These are phyloP conservation scores for Cryptomeria japonica DNA, from an alignment of 75 land plant species.

Conservation along the genomic window DNA sequence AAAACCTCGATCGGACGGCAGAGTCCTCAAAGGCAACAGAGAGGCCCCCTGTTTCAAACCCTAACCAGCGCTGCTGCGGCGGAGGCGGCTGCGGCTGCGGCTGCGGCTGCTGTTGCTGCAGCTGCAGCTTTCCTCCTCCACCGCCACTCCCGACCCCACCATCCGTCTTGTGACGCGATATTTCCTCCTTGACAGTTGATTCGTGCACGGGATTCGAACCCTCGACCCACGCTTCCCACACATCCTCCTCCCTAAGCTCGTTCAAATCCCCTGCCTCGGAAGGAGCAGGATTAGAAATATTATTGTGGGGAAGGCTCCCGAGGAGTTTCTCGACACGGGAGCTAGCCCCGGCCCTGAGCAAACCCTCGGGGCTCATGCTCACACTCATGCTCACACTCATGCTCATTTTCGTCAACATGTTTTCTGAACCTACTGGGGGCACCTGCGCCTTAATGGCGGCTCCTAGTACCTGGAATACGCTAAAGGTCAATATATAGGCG, in stretches of 20 bases:
- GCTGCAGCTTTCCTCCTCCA: not conserved
- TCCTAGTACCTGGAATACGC: not conserved
- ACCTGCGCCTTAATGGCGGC: not conserved
- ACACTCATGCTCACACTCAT: not conserved
- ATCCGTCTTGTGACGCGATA: slow-evolving; percentile 3
- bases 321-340: not conserved
- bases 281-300: not conserved
- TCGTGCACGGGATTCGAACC: not conserved
- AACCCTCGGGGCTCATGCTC: not conserved
- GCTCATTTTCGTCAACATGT: not conserved
- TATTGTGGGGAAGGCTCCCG: not conserved
- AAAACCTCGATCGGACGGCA: slow-evolving; percentile 7
- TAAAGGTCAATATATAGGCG: not conserved
- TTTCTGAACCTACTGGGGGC: not conserved
- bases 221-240: slow-evolving; percentile 15
- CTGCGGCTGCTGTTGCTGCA: not conserved
- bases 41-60: slow-evolving; percentile 26
- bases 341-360: not conserved
- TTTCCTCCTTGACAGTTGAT: not conserved
- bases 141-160: not conserved
- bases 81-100: not conserved
- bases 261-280: slow-evolving; percentile 4
- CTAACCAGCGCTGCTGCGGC: slow-evolving; percentile 21
- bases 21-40: slow-evolving; percentile 25
- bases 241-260: slow-evolving; percentile 29